Evolutionary conservation across 805 yeast species (phyloP).

Genomic region (Pichia thaimueangensis): DNA sequence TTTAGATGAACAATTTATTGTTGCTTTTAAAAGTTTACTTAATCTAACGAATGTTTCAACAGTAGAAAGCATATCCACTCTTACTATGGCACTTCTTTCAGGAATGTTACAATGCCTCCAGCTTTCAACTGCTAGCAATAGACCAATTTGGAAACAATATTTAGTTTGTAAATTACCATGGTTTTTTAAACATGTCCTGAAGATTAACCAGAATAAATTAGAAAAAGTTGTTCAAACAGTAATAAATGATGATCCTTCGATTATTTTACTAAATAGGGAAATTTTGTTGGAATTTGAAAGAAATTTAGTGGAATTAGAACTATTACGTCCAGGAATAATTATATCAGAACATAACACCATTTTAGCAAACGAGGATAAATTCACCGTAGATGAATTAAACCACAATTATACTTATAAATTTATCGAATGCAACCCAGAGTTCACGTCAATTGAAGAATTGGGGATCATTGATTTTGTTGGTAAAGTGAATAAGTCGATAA

Average conservation of each 20-base stretch:
- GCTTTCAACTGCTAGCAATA: constrained; percentile 18
- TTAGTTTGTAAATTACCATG: constrained; percentile 24
- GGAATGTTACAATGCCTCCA: constrained; percentile 24
- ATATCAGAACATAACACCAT: constrained; percentile 10
- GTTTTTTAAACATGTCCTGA: constrained; percentile 19
- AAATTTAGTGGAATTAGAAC: constrained; percentile 18
- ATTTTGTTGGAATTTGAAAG: constrained; percentile 17
- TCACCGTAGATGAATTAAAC: constrained; percentile 13
- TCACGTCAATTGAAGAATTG: constrained; percentile 46
- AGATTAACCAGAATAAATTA: constrained; percentile 27
- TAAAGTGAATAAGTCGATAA: constrained; percentile 40
- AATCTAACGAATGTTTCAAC: constrained; percentile 27
- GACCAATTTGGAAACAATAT: constrained; percentile 23
- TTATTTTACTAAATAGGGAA: constrained; percentile 9
- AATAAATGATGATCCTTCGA: constrained; percentile 17
- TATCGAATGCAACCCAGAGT: constrained; percentile 40
- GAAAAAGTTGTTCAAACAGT: constrained; percentile 17
- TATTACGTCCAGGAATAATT: constrained; percentile 17
- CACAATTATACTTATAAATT: constrained; percentile 20
- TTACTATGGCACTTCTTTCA: constrained; percentile 24
- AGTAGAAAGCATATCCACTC: constrained; percentile 25
- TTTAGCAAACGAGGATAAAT: neutral
- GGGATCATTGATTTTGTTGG: constrained; percentile 44
- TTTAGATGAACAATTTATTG: constrained; percentile 22
- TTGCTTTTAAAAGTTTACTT: constrained; percentile 24